Percentiles rank a stretch among this genome's conserved stretches.
phyloP scores from a whole-genome alignment of 2,329 filamentous ascomycete species.

The Colletotrichum coccodes region DNA sequence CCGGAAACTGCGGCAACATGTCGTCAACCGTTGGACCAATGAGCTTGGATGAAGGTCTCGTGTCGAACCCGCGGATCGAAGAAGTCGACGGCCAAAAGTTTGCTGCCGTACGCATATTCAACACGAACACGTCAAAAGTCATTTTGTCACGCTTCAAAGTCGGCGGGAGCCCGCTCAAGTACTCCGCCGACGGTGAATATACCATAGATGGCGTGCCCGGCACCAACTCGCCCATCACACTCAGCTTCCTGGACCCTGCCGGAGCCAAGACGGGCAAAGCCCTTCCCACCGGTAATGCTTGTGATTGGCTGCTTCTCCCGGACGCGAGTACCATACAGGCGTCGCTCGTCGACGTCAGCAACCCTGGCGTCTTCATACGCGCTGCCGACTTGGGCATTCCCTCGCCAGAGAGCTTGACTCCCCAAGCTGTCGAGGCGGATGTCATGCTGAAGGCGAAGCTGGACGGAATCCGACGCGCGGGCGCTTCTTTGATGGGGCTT shows the following conservation, averaged over 20 bases:
- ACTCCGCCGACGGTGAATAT: constrained; percentile 45
- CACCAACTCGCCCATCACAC: constrained; percentile 44
- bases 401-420: constrained; percentile 33
- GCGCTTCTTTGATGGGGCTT: constrained; percentile 51
- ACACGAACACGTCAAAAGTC: constrained; percentile 43
- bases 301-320: constrained; percentile 43
- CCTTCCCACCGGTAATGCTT: constrained; percentile 49
- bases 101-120: constrained; percentile 40
- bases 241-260: constrained; percentile 50
- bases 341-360: constrained; percentile 52
- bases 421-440: constrained; percentile 44
- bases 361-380: constrained; percentile 53
- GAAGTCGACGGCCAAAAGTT: constrained; percentile 14
- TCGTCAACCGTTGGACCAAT: constrained; percentile 67
- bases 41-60: constrained; percentile 61
- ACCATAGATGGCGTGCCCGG: constrained; percentile 53
- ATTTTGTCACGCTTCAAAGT: constrained; percentile 50
- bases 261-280: constrained; percentile 52
- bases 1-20: constrained; percentile 72
- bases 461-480: constrained; percentile 48
- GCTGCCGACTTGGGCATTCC: constrained; percentile 43
- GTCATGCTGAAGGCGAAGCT: constrained; percentile 41
- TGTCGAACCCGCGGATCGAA: constrained; percentile 36
- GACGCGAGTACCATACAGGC: constrained; percentile 43
- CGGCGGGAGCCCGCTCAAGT: constrained; percentile 36